Conservation (phyloP, 768 basidiomycete species). For the Lactarius tabidus region DNA sequence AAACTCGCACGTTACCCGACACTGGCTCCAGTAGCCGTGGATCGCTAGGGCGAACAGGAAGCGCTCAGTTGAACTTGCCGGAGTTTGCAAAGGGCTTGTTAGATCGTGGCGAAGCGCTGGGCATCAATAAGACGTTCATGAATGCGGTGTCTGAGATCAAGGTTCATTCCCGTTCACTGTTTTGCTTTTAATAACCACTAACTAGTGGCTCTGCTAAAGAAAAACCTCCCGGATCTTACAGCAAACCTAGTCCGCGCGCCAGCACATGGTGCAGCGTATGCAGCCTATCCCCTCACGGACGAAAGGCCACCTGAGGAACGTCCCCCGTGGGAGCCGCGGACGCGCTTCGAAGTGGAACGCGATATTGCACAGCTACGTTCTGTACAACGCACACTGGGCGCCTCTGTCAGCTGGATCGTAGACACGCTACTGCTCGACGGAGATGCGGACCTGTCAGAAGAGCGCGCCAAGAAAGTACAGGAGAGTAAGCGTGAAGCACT, state of each 20-base stretch:
- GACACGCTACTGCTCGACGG: constrained; percentile 60
- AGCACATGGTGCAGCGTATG: constrained; percentile 35
- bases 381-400: constrained; percentile 62
- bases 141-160: constrained; percentile 74
- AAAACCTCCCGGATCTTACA: constrained; percentile 80
- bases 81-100: constrained; percentile 71
- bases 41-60: constrained; percentile 28
- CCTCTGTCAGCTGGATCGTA: constrained; percentile 70
- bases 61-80: constrained; percentile 50
- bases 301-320: constrained; percentile 55
- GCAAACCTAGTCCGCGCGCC: constrained; percentile 59
- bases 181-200: constrained; percentile 12
- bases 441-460: constrained; percentile 40
- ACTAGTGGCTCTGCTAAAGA: constrained; percentile 13
- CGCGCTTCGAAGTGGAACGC: constrained; percentile 66
- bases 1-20: constrained; percentile 4
- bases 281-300: constrained; percentile 60
- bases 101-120: constrained; percentile 72
- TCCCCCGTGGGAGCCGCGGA: constrained; percentile 64
- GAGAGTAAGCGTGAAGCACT: constrained; percentile 56
- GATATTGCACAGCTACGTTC: constrained; percentile 51
- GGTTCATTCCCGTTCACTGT: constrained; percentile 39
- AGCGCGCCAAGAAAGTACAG: constrained; percentile 42
- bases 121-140: constrained; percentile 81
- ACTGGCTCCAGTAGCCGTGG: constrained; percentile 10